Conservation (phyloP, 352 stramenopile genomes). For the Pythium phragmiticola region DNA sequence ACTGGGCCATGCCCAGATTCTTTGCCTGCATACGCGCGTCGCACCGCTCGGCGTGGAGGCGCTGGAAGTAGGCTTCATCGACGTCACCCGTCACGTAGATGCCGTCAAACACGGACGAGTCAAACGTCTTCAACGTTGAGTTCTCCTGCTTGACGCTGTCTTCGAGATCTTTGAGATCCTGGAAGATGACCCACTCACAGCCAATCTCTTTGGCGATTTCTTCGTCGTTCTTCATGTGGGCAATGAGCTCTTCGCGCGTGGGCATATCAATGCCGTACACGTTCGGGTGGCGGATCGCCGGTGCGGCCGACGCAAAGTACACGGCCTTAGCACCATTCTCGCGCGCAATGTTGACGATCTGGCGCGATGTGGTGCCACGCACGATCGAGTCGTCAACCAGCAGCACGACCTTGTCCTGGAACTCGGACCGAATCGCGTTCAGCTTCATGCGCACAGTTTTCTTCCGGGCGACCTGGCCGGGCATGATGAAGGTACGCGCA, state of each 20-base stretch:
- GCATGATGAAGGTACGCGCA: slow-evolving; percentile 99
- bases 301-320: slow-evolving; percentile 96
- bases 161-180: slow-evolving; percentile 92
- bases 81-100: slow-evolving; percentile 96
- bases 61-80: slow-evolving; percentile 80
- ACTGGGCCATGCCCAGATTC: slow-evolving; percentile 76
- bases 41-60: slow-evolving; percentile 73
- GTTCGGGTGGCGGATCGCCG: slow-evolving; percentile 98
- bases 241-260: slow-evolving; percentile 96
- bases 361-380: slow-evolving; percentile 96
- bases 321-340: slow-evolving; percentile 96
- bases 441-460: slow-evolving; percentile 99
- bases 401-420: slow-evolving; percentile 95
- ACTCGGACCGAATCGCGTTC: slow-evolving; percentile 94
- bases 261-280: slow-evolving; percentile 99
- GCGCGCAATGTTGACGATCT: slow-evolving; percentile 98
- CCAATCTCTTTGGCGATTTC: slow-evolving; percentile 94
- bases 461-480: slow-evolving; percentile 93
- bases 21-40: slow-evolving; percentile 84
- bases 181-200: slow-evolving; percentile 96
- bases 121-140: slow-evolving; percentile 76
- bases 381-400: slow-evolving; percentile 99
- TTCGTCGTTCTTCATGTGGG: slow-evolving; percentile 93
- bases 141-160: slow-evolving; percentile 82
- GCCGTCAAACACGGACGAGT: slow-evolving; percentile 97